Evolutionary conservation across 805 yeast species (phyloP), one percentile per base, ranked within the genome.

Genomic region (Saturnispora kantuleensis): DNA sequence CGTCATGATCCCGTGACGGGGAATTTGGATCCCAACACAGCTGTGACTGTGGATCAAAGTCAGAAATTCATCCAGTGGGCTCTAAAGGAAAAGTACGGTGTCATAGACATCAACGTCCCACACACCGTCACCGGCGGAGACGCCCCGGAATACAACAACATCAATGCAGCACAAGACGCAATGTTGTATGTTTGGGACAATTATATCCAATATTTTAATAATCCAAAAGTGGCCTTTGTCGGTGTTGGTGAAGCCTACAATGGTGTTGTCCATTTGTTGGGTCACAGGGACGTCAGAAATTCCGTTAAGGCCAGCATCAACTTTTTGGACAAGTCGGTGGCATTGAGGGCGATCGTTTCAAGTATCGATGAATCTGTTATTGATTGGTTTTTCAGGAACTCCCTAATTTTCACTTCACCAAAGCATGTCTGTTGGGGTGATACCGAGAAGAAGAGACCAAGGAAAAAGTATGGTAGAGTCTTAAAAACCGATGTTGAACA

Each of bases 181-280:
- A 57, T 87, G 37, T 61, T 84, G 10, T 84, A 84, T 58, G 56
- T 93, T 13, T 93, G 97, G 96, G 97, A 90, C 60, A 85, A 88
- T 59, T 87, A 85, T 56, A 65, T 93, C 42, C 79, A 82, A 48
- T 85, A 81, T 58, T 84, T 88, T 53, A 74, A 75, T 43, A 76
- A 84, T 37, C 67, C 76, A 38, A 84, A 84, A 51, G 60, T 93
- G 30, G 80, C 84, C 1, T 79, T 90, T 58, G 73, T 89, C 33
- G 97, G 97, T 7, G 74, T 83, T 51, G 98, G 98, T 34, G 95
- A 87, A 46, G 79, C 96, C 0, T 84, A 85, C 56, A 81, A 85
- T 37, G 86, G 96, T 2, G 74, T 89, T 38, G 89, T 90, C 1
- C 93, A 89, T 62, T 67, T 90, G 18, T 75, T 84, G 45, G 96